Evolutionary conservation across 108 stramenopile species (phyloP).

Genomic region (Nitzschia putrida): DNA sequence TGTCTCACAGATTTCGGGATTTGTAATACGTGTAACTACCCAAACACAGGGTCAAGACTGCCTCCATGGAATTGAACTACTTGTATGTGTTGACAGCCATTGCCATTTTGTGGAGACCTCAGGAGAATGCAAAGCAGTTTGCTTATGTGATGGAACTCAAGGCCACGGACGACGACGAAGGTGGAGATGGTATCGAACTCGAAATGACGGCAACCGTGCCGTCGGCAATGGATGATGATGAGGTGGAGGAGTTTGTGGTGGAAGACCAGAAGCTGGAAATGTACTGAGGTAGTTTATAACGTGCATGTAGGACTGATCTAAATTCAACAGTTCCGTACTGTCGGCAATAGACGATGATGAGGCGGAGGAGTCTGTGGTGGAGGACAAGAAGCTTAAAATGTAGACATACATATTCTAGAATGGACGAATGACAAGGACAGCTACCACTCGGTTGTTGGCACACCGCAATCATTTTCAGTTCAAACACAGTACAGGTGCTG

Average conservation of each 20-base stretch:
- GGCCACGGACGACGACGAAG: slow-evolving; percentile 39
- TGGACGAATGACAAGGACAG: too few relatives aligned
- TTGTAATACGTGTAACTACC: too few relatives aligned
- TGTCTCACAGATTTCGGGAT: too few relatives aligned
- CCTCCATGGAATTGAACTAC: slow-evolving; percentile 83
- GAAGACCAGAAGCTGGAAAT: slow-evolving; percentile 22
- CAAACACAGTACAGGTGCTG: too few relatives aligned
- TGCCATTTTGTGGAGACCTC: slow-evolving; percentile 79
- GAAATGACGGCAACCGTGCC: slow-evolving; percentile 40
- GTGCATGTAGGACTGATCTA: too few relatives aligned
- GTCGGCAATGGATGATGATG: slow-evolving; percentile 46
- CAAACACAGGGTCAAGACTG: slow-evolving; percentile 53
- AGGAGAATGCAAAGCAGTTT: slow-evolving; percentile 78
- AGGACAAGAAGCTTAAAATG: too few relatives aligned
- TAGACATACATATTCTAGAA: too few relatives aligned
- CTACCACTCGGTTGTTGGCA: too few relatives aligned
- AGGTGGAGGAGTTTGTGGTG: slow-evolving; percentile 13
- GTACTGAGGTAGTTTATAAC: background rate
- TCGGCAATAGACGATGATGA: too few relatives aligned
- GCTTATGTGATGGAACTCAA: slow-evolving; percentile 89
- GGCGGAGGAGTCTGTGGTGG: too few relatives aligned
- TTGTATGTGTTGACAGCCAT: slow-evolving; percentile 67
- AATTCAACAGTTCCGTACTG: too few relatives aligned
- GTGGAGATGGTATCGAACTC: slow-evolving; percentile 55
- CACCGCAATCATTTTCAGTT: too few relatives aligned